phyloP scores from a whole-genome alignment of 148 eudicot species.

The Nepenthes gracilis region DNA sequence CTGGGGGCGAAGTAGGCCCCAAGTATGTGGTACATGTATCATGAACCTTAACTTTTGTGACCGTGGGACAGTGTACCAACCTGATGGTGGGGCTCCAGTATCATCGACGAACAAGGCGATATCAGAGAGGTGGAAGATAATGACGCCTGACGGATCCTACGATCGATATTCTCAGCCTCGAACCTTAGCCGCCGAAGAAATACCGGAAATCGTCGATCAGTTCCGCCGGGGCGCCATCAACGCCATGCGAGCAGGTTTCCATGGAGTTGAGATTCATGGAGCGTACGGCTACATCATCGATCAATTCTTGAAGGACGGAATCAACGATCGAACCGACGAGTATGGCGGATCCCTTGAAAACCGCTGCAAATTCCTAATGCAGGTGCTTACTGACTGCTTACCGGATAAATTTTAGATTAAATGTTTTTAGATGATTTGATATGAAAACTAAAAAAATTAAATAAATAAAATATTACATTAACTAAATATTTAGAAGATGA shows the following conservation, averaged over 20 bases:
- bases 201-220: slow-evolving; percentile 35
- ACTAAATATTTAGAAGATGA: too few species aligned
- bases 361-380: slow-evolving; percentile 54
- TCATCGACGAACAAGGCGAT: slow-evolving; percentile 76
- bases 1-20: too few species aligned
- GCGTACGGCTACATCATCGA: slow-evolving; percentile 85
- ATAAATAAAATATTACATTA: too few species aligned
- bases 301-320: slow-evolving; percentile 75
- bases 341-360: slow-evolving; percentile 72
- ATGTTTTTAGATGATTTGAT: too few species aligned
- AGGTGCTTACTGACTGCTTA: slow-evolving; percentile 7
- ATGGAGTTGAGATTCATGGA: slow-evolving; percentile 74
- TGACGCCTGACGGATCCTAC: slow-evolving; percentile 59
- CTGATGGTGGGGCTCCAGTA: slow-evolving; percentile 45
- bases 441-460: too few species aligned
- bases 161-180: slow-evolving; percentile 48
- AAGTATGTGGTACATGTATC: too few species aligned
- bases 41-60: not conserved
- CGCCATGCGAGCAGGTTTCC: slow-evolving; percentile 87
- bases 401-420: too few species aligned
- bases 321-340: slow-evolving; percentile 62
- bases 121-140: slow-evolving; percentile 58
- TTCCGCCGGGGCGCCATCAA: slow-evolving; percentile 73
- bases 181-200: slow-evolving; percentile 39
- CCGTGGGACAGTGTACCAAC: slow-evolving; percentile 45